Base-by-base conservation (phyloP, 2,329 filamentous ascomycete species). In the Alternaria conjuncta region DNA sequence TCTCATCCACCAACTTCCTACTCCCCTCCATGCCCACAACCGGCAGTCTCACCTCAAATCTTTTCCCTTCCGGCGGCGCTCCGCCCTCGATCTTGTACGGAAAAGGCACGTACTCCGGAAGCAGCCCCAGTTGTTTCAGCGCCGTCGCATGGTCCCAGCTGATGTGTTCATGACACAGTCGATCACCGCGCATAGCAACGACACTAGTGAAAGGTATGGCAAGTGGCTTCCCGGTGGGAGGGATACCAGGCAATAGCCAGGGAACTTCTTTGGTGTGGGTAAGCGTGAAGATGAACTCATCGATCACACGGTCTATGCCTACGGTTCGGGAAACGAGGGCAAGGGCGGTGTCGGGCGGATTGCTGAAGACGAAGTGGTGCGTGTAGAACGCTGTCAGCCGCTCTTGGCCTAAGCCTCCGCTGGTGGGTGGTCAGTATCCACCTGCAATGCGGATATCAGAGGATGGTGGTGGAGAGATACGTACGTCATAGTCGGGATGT, bases 351-450 rank as follows among this genome's bases (percentile, higher is more conserved):
- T 93, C 91, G 0, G 82, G 83, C 0, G 92, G 87, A 66, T 94
- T 95, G 61, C 84, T 88, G 74, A 90, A 92, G 70, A 94, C 89
- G 80, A 95, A 94, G 72, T 93, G 87, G 65, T 92, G 75, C 0
- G 85, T 84, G 78, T 94, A 94, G 72, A 94, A 95, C 6, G 83
- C 80, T 1, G 89, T 88, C 9, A 94, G 81, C 1, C 81, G 80
- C 2, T 82, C 80, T 18, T 91, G 85, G 0, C 92, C 92, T 32
- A 93, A 85, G 1, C 92, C 92, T 2, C 92, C 32, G 32, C 32
- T 36, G 32, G 7, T 36, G 7, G 32, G 15, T 36, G 32, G 7
- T 36, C 32, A 36, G 32, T 36, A 36, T 36, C 2, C 2, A 9
- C 32, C 7, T n/a, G 15, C 32, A 36, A 36, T 36, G 6, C 43